Conservation (phyloP, 768 basidiomycete genomes). For the Boletus subcaerulescens region DNA sequence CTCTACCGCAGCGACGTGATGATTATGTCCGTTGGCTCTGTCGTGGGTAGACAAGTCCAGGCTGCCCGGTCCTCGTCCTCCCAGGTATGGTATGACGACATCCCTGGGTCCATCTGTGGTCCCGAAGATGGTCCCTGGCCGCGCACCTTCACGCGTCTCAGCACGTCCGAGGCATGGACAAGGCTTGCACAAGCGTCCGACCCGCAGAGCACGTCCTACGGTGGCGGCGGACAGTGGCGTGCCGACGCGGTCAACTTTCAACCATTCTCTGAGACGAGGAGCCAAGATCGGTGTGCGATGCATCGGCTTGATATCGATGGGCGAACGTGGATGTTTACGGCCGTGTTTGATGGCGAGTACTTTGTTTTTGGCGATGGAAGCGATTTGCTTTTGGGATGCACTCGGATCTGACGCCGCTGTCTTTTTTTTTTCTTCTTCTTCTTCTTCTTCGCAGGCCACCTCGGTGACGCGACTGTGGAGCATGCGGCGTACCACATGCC, state of each 20-base stretch:
- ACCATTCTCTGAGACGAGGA: conserved; percentile 50
- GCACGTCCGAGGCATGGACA: conserved; percentile 51
- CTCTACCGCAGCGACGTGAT: conserved; percentile 7
- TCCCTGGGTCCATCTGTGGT: conserved; percentile 58
- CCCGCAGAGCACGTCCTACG: conserved; percentile 45
- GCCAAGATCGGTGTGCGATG: conserved; percentile 65
- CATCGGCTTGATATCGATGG: conserved; percentile 55
- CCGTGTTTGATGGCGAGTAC: conserved; percentile 64
- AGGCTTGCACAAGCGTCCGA: conserved; percentile 49
- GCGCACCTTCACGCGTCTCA: conserved; percentile 51
- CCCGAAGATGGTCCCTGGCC: conserved; percentile 69
- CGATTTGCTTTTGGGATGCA: not conserved
- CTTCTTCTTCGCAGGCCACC: conserved; percentile 46
- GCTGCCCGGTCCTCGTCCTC: conserved; percentile 19
- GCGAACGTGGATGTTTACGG: conserved; percentile 60
- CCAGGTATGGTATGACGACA: conserved; percentile 57
- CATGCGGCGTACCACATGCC: conserved; percentile 68
- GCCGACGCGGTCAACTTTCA: conserved; percentile 68
- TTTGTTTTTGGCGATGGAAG: not conserved
- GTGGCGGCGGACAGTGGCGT: conserved; percentile 35
- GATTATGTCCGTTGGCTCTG: conserved; percentile 18
- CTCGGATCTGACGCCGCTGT: not conserved
- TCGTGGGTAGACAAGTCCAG: conserved; percentile 11
- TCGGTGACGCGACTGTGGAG: conserved; percentile 67
- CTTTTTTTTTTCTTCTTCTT: not conserved